Conservation (phyloP, 108 stramenopile genomes). For the Pseudonitzschia multistriata region DNA sequence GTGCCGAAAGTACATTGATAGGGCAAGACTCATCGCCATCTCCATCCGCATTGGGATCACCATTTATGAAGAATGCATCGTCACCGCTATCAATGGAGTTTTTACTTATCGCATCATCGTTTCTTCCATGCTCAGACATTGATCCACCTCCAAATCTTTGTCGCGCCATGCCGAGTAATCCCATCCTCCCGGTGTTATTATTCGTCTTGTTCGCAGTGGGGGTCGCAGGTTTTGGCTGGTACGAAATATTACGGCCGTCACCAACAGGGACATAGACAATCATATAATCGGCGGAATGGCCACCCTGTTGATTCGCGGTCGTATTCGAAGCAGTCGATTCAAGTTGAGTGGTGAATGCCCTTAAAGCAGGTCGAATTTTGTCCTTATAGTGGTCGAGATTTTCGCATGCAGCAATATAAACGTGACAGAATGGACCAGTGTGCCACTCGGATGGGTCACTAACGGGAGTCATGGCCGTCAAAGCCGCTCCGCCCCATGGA, state of each 20-base stretch:
- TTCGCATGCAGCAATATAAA: slow-evolving; percentile 73
- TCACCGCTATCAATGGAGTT: slow-evolving; percentile 32
- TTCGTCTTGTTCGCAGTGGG: neutral
- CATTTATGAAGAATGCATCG: neutral
- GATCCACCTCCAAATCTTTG: slow-evolving; percentile 20
- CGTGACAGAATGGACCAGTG: slow-evolving; percentile 71
- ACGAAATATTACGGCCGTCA: neutral
- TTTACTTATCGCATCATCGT: slow-evolving; percentile 22
- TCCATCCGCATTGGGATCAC: neutral
- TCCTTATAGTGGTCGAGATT: slow-evolving; percentile 67
- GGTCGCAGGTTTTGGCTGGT: neutral
- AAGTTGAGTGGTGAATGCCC: slow-evolving; percentile 79
- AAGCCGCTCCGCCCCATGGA: slow-evolving; percentile 36
- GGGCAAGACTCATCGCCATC: slow-evolving; percentile 20
- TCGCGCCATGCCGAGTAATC: slow-evolving; percentile 24
- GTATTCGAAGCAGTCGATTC: slow-evolving; percentile 47
- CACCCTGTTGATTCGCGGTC: slow-evolving; percentile 16
- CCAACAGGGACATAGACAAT: slow-evolving; percentile 69
- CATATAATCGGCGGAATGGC: slow-evolving; percentile 49
- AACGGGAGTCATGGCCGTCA: slow-evolving; percentile 28
- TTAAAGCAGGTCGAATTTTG: slow-evolving; percentile 70
- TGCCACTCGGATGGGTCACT: slow-evolving; percentile 71
- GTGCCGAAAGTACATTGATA: slow-evolving; percentile 1
- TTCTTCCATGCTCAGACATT: neutral
- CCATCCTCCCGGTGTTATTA: neutral